Conservation (phyloP, 352 stramenopile species). For the Peronospora farinosa region DNA sequence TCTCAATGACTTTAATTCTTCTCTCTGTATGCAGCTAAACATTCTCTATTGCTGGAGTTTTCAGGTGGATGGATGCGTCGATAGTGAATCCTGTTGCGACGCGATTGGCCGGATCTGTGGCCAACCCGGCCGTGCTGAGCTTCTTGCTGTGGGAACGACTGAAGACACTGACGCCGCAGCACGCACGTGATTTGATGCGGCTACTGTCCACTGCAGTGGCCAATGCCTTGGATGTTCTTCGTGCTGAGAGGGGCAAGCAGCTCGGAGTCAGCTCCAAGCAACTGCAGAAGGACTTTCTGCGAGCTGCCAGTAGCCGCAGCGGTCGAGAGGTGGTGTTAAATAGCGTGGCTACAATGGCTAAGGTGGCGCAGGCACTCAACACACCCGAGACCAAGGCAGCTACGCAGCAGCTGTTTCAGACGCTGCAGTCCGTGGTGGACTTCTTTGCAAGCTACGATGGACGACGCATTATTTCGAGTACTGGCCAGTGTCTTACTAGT, state of each 20-base stretch:
- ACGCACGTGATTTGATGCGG: conserved; percentile 59
- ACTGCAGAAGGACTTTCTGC: conserved; percentile 48
- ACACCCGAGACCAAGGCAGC: conserved; percentile 65
- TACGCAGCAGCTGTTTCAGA: conserved; percentile 53
- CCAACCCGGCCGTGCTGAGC: conserved; percentile 69
- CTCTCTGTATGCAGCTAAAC: not conserved
- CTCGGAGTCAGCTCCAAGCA: conserved; percentile 33
- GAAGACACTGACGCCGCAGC: conserved; percentile 70
- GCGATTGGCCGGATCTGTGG: conserved; percentile 56
- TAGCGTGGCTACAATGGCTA: conserved; percentile 48
- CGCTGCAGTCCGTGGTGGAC: conserved; percentile 62
- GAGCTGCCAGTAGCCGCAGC: conserved; percentile 39
- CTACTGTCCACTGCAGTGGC: conserved; percentile 47
- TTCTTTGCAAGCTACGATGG: conserved; percentile 65
- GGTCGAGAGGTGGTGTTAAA: conserved; percentile 64
- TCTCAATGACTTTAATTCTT: not conserved
- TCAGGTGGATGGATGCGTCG: conserved; percentile 52
- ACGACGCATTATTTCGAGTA: conserved; percentile 47
- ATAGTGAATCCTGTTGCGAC: conserved; percentile 53
- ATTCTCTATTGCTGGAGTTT: not conserved
- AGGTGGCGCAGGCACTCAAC: conserved; percentile 62
- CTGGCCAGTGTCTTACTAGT: conserved; percentile 43
- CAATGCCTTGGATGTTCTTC: conserved; percentile 51
- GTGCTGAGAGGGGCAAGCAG: conserved; percentile 40
- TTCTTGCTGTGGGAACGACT: conserved; percentile 64